Evolutionary conservation across 306 rosid species (phyloP).

Genomic region (Fragaria iinumae): DNA sequence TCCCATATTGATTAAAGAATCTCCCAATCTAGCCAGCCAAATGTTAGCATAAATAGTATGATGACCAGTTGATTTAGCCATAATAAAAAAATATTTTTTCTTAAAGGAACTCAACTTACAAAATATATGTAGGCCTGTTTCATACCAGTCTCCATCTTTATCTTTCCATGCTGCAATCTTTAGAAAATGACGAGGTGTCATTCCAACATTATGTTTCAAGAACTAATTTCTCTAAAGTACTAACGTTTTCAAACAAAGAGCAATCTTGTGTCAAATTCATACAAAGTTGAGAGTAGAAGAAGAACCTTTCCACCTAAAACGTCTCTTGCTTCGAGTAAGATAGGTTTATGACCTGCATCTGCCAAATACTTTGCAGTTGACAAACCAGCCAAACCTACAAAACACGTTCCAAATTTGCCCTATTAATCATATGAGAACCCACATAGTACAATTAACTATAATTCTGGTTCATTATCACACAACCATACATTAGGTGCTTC

Average conservation of each 20-base stretch:
- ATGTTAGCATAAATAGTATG: neutral
- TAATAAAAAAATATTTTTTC: too few species aligned
- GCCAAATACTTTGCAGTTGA: slow-evolving; percentile 96
- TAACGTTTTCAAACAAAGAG: neutral
- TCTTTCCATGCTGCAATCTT: slow-evolving; percentile 99
- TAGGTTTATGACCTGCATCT: slow-evolving; percentile 96
- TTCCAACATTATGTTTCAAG: neutral
- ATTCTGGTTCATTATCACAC: neutral
- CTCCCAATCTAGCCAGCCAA: slow-evolving; percentile 3
- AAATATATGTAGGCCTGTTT: slow-evolving; percentile 95
- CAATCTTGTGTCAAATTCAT: slow-evolving; percentile 25
- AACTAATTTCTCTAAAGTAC: neutral
- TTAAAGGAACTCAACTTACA: slow-evolving; percentile 51
- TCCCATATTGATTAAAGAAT: neutral
- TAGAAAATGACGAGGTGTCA: slow-evolving; percentile 23
- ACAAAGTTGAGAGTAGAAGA: slow-evolving; percentile 29
- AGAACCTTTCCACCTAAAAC: slow-evolving; percentile 98
- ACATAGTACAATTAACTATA: neutral
- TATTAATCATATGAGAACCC: neutral
- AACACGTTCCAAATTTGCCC: neutral
- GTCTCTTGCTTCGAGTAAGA: slow-evolving; percentile 87
- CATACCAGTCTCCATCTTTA: slow-evolving; percentile 95
- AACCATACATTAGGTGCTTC: neutral
- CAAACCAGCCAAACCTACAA: slow-evolving; percentile 86
- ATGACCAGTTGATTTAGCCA: neutral